These are phyloP conservation scores for Leccinum griseonigrum DNA, from an alignment of 1,284 basidiomycete genomes.

Conservation along the genomic window DNA sequence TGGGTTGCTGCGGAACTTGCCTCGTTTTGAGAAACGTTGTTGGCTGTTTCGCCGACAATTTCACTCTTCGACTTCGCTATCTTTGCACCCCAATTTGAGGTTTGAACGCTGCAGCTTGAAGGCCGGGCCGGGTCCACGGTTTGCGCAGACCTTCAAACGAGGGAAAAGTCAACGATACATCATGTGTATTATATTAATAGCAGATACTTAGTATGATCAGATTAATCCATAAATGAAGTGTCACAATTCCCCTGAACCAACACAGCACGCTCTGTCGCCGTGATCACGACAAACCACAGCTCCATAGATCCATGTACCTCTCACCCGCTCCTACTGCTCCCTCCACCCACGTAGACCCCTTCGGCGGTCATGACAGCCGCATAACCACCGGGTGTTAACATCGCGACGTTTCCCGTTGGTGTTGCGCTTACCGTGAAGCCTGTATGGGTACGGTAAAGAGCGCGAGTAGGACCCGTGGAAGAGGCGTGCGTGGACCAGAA, in stretches of 20 bases:
- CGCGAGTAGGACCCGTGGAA: constrained; percentile 24
- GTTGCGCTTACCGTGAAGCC: constrained; percentile 28
- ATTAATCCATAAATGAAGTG: constrained; percentile 23
- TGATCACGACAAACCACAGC: background rate
- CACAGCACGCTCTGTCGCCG: background rate
- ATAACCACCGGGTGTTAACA: constrained; percentile 32
- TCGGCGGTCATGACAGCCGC: constrained; percentile 32
- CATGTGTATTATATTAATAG: constrained; percentile 15
- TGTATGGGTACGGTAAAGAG: constrained; percentile 33
- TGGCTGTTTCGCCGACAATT: background rate
- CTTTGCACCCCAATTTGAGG: background rate
- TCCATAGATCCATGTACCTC: background rate
- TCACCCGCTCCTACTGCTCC: constrained; percentile 4
- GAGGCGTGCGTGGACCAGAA: constrained; percentile 60
- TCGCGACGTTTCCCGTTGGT: constrained; percentile 29
- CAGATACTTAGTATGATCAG: constrained; percentile 17
- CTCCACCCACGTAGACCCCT: constrained; percentile 33
- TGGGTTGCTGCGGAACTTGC: background rate
- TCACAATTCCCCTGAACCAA: background rate
- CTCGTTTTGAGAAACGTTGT: background rate
- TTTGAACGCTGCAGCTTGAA: background rate
- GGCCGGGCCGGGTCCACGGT: background rate
- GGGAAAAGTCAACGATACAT: background rate
- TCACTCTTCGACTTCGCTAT: background rate
- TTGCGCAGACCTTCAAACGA: background rate